Conservation (phyloP, 805 yeast species). For the Ogataea dorogensis region DNA sequence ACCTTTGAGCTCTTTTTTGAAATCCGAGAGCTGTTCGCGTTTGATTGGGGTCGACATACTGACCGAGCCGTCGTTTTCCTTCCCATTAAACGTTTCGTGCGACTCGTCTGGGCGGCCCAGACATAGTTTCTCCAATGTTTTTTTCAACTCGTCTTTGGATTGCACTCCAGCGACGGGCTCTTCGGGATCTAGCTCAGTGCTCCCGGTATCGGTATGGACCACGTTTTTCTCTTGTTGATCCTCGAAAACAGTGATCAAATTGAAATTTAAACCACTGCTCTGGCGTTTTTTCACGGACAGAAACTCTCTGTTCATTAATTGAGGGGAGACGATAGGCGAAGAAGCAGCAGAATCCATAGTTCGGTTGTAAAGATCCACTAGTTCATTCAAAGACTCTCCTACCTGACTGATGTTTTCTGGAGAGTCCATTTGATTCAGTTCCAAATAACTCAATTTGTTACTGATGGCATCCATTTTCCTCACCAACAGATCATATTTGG, state of each 20-base stretch:
- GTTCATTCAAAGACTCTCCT: conserved; percentile 14
- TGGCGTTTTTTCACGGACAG: conserved; percentile 19
- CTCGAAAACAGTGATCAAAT: conserved; percentile 25
- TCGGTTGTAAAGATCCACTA: conserved; percentile 16
- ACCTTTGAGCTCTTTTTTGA: conserved; percentile 23
- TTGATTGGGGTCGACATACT: conserved; percentile 24
- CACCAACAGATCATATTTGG: conserved; percentile 17
- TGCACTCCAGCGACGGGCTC: conserved; percentile 12
- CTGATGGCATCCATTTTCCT: conserved; percentile 19
- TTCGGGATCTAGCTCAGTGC: conserved; percentile 10
- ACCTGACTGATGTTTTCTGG: conserved; percentile 13
- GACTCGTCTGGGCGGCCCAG: conserved; percentile 7
- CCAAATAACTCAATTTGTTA: conserved; percentile 22
- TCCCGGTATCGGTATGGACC: conserved; percentile 19
- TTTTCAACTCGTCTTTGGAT: conserved; percentile 20
- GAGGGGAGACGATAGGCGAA: conserved; percentile 11
- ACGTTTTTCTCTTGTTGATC: conserved; percentile 10
- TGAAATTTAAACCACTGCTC: conserved; percentile 33
- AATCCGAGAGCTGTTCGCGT: conserved; percentile 14
- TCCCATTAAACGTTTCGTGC: conserved; percentile 5
- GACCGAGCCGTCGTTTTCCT: conserved; percentile 16
- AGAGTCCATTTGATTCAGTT: conserved; percentile 19
- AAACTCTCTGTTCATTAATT: conserved; percentile 9
- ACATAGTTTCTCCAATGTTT: conserved; percentile 20
- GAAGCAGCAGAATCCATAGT: conserved; percentile 4